phyloP scores from a whole-genome alignment of 805 yeast genomes.

The Lachancea waltii region DNA sequence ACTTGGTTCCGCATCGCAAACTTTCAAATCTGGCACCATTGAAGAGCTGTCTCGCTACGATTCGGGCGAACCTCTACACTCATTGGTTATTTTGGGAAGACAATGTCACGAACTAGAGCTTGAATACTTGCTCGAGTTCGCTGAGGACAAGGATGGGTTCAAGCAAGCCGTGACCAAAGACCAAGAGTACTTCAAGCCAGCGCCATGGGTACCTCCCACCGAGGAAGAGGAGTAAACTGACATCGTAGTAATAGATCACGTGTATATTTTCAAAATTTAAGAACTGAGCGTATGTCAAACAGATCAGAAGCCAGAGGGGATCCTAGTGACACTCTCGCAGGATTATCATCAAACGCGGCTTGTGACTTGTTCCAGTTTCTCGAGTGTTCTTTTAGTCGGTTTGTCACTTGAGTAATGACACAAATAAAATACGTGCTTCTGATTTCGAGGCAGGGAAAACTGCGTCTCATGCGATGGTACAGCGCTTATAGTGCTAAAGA shows the following conservation, averaged over 20 bases:
- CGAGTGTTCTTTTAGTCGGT: neutral
- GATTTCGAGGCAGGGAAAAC: slow-evolving; percentile 91
- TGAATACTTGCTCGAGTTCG: slow-evolving; percentile 75
- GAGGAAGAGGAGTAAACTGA: slow-evolving; percentile 1
- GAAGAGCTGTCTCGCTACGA: slow-evolving; percentile 73
- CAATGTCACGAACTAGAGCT: slow-evolving; percentile 90
- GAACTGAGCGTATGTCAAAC: neutral
- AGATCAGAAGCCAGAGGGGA: too few relatives aligned
- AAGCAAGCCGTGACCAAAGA: slow-evolving; percentile 40
- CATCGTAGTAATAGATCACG: neutral
- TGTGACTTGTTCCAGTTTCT: neutral
- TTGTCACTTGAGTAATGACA: slow-evolving; percentile 18
- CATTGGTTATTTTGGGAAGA: slow-evolving; percentile 84
- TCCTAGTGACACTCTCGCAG: too few relatives aligned
- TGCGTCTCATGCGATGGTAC: slow-evolving; percentile 91
- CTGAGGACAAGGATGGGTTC: slow-evolving; percentile 50
- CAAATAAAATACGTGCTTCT: slow-evolving; percentile 67
- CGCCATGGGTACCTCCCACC: slow-evolving; percentile 54
- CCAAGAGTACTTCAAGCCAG: slow-evolving; percentile 69
- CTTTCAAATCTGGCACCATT: slow-evolving; percentile 79
- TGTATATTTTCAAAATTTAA: neutral
- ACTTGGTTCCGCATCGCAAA: slow-evolving; percentile 79
- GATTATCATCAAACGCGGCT: too few relatives aligned
- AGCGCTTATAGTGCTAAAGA: slow-evolving; percentile 76
- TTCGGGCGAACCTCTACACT: slow-evolving; percentile 91